Percentiles rank a stretch among this genome's conserved stretches.
Conservation (phyloP, 352 stramenopile genomes). For the Globisporangium nodosum region DNA sequence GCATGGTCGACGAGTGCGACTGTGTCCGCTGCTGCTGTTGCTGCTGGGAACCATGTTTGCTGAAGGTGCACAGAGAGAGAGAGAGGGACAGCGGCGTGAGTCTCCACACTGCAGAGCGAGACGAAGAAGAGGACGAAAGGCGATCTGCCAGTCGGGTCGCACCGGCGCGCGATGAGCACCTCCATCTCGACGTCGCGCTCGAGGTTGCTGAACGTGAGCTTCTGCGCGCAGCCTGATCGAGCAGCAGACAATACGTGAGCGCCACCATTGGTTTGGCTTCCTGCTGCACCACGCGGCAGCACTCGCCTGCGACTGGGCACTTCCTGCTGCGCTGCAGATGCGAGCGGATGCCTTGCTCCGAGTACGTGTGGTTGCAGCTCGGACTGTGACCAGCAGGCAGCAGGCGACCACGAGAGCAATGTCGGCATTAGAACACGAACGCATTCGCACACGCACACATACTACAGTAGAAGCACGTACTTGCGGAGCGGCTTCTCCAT, state of each 20-base stretch:
- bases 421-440: background rate
- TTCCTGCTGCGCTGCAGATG: slow-evolving; percentile 72
- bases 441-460: background rate
- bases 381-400: slow-evolving; percentile 26
- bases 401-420: slow-evolving; percentile 1
- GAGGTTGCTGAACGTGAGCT: slow-evolving; percentile 44
- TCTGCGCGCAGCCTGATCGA: slow-evolving; percentile 58
- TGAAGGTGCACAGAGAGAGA: slow-evolving; percentile 5
- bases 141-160: slow-evolving; percentile 1
- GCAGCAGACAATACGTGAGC: background rate
- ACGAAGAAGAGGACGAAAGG: background rate
- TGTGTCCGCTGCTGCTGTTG: slow-evolving; percentile 16
- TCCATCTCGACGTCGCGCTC: slow-evolving; percentile 87
- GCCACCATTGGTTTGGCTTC: too few species aligned
- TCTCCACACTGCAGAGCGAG: background rate
- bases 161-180: slow-evolving; percentile 65
- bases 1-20: slow-evolving; percentile 1
- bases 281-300: background rate
- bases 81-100: too few species aligned
- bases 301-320: slow-evolving; percentile 68
- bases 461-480: slow-evolving; percentile 19
- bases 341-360: slow-evolving; percentile 60
- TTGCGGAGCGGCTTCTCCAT: slow-evolving; percentile 76
- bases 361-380: slow-evolving; percentile 76
- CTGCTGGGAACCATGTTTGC: slow-evolving; percentile 27